Evolutionary conservation across 140 eudicot species (phyloP).

Genomic region (Senecio squalidus): DNA sequence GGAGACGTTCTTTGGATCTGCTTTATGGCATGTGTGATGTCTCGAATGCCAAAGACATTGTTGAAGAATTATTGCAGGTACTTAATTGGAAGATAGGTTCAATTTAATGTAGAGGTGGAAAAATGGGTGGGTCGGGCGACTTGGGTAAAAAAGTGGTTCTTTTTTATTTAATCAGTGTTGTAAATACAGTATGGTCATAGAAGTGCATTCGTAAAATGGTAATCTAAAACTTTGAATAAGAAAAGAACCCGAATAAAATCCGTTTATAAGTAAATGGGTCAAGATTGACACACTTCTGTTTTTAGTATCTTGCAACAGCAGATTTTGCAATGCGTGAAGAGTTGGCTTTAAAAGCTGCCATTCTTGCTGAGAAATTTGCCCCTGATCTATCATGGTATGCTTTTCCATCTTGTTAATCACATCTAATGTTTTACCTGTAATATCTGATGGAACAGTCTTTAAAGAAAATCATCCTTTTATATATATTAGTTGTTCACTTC

Average conservation of each 20-base stretch:
- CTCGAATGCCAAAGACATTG: constrained; percentile 95
- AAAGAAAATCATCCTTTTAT: too few species aligned
- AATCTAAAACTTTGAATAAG: too few species aligned
- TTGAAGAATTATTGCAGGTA: constrained; percentile 96
- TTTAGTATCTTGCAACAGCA: constrained; percentile 89
- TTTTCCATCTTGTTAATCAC: constrained; percentile 3
- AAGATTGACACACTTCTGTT: constrained; percentile 23
- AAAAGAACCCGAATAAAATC: too few species aligned
- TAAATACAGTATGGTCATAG: too few species aligned
- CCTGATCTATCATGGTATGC: constrained; percentile 95
- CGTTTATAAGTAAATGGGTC: too few species aligned
- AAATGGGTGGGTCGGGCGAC: too few species aligned
- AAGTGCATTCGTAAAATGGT: too few species aligned
- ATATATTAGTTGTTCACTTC: too few species aligned
- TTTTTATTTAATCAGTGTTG: too few species aligned
- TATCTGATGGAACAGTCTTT: not conserved
- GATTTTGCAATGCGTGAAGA: constrained; percentile 99
- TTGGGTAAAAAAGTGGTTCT: too few species aligned
- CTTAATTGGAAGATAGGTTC: not conserved
- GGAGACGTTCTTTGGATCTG: constrained; percentile 96
- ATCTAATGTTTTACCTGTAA: constrained; percentile 6
- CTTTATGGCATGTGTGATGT: constrained; percentile 99
- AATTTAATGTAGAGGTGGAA: too few species aligned
- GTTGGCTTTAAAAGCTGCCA: constrained; percentile 88
- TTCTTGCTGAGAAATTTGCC: constrained; percentile 98